Base-by-base conservation (phyloP, 2,329 filamentous ascomycete species). In the Fusarium staphyleae region DNA sequence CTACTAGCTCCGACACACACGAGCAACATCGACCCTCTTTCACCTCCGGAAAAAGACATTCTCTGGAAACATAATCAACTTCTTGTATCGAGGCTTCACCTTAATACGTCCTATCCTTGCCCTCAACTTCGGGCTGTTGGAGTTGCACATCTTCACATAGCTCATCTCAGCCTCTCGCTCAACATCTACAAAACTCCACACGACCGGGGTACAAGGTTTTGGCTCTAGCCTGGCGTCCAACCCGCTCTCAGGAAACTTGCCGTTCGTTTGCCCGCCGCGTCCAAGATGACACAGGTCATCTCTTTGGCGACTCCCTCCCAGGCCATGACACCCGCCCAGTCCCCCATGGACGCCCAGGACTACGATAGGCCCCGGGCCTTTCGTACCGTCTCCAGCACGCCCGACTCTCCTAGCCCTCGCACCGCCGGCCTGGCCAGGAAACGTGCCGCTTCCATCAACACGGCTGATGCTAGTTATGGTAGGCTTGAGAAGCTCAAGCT, bases 381-480 rank as follows among this genome's bases (percentile, higher is more conserved):
- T 61, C 52, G 52, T 60, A 18, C 49, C 30, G 37, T 62, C 35
- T 45, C 61, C 28, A 50, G 57, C 36, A 65, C 62, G 42, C 60
- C 63, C 29, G 62, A 68, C 35, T 67, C 66, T 39, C 66, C 66
- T 12, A 66, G 62, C 41, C 64, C 59, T 65, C 64, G 60, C 47
- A 57, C 66, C 39, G 36, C 46, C 40, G 47, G 52, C n/a, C 34
- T 68, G 29, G 57, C 62, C 36, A 70, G 74, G 62, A 82, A 81
- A 66, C 75, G 80, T 54, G 72, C 77, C 32, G 74, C 76, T 36
- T 76, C 78, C 43, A 76, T 79, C 66, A 75, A 77, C 57, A 73
- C 75, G 32, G 73, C 74, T 15, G 76, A 80, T 52, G 74, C 75
- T n/a, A 78, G 74, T 55, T 71, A 69, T 64, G 66, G 63, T 46